Evolutionary conservation across 2,329 filamentous ascomycete species (phyloP), one percentile per base, ranked within the genome.

Genomic region (Knufia petricola): DNA sequence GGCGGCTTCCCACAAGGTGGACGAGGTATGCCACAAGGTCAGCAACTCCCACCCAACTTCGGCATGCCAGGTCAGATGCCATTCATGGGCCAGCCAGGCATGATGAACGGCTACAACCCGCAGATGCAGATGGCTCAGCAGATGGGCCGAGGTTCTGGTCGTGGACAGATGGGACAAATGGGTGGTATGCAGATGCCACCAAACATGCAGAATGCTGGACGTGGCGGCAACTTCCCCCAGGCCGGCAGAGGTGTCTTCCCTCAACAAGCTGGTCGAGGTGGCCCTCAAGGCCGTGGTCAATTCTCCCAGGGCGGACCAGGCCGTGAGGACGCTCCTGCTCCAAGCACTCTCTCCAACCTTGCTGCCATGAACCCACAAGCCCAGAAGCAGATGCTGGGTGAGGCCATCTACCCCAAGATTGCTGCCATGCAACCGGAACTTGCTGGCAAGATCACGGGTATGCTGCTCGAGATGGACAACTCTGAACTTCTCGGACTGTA

Each of bases 401-500:
- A 98, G 74, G 83, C 87, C 60, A 85, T 98, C 61, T 98, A 96
- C 79, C 92, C 92, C 65, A 98, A 96, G 84, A 96, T 98, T 63
- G 82, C 89, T 69, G 81, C 80, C 59, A 83, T 95, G 71, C 92
- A 98, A 75, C 85, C 88, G 52, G 89, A 95, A 62, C 78, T 98
- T 63, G 92, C 92, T 55, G 92, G 92, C 66, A 98, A 98, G 83
- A 96, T 98, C 69, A 98, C 92, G 54, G 92, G 92, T 72, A 98
- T 98, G 92, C 84, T 98, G 62, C 73, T 98, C 62, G 92, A 98
- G 79, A 98, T 98, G 92, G 92, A 96, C 63, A 96, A 96, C 72
- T 68, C 77, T 50, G 92, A 98, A 75, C 76, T 98, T 61, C 78
- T 98, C 65, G 87, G 86, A 72, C 79, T 98, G 87, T 95, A 84